These are phyloP conservation scores for Kodamaea leandrae DNA, from an alignment of 805 yeast genomes.

Conservation along the genomic window DNA sequence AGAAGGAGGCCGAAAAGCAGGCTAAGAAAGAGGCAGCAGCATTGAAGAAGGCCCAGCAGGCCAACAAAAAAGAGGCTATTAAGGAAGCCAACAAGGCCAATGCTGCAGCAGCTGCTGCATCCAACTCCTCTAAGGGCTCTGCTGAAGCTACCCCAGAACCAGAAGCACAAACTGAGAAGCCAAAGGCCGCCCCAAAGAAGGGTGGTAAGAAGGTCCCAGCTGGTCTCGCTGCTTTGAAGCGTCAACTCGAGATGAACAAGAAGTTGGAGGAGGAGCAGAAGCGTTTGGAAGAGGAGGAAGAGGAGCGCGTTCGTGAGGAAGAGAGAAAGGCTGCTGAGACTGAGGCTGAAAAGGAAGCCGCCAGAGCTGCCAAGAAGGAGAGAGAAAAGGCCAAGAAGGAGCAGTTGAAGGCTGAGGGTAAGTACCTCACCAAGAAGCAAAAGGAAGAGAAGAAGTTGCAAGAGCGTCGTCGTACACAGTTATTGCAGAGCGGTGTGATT, in stretches of 20 bases:
- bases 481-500: constrained; percentile 68
- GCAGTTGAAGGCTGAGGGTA: constrained; percentile 94
- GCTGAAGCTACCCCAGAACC: constrained; percentile 34
- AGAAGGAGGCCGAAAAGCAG: constrained; percentile 88
- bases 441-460: constrained; percentile 83
- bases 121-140: constrained; percentile 14
- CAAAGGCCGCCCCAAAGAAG: constrained; percentile 35
- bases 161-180: constrained; percentile 35
- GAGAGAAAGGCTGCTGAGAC: constrained; percentile 53
- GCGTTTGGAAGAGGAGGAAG: constrained; percentile 69
- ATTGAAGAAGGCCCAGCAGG: constrained; percentile 73
- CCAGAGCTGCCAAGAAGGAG: constrained; percentile 70
- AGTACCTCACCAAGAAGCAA: constrained; percentile 89
- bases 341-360: constrained; percentile 63
- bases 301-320: constrained; percentile 47
- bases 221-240: constrained; percentile 85
- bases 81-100: constrained; percentile 46
- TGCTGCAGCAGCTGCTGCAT: constrained; percentile 32
- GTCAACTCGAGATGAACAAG: constrained; percentile 84
- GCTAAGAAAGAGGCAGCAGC: constrained; percentile 88
- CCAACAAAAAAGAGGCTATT: constrained; percentile 56
- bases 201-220: constrained; percentile 83
- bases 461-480: constrained; percentile 86
- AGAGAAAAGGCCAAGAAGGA: constrained; percentile 84
- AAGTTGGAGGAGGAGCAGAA: constrained; percentile 83